These are phyloP conservation scores for Colletotrichum orbiculare DNA, from an alignment of 2,329 filamentous ascomycete species.

Conservation along the genomic window DNA sequence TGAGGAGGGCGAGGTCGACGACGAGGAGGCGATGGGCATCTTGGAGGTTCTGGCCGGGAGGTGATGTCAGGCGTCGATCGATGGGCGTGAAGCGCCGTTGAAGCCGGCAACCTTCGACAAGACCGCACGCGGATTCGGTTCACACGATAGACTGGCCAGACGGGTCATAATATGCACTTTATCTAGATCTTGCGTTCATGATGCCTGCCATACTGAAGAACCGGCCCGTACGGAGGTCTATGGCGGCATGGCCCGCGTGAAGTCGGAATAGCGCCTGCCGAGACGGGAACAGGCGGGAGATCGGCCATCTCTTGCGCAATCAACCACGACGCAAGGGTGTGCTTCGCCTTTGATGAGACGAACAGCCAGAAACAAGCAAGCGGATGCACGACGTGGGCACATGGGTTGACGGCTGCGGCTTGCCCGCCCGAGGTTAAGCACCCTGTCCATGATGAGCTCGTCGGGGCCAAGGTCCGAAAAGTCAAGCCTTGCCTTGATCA, in stretches of 20 bases:
- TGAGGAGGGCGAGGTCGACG: constrained; percentile 27
- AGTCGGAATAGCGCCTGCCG: constrained; percentile 6
- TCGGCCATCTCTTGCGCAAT: not conserved
- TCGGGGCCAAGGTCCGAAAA: not conserved
- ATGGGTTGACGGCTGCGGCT: constrained; percentile 2
- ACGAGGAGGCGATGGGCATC: constrained; percentile 31
- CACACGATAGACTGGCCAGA: too few species aligned
- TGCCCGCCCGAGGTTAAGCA: not conserved
- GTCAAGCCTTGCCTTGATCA: not conserved
- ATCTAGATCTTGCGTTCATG: too few species aligned
- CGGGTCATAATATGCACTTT: too few species aligned
- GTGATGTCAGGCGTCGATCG: not conserved
- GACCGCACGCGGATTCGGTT: too few species aligned
- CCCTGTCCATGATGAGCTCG: not conserved
- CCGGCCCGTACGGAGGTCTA: too few species aligned
- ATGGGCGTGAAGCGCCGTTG: not conserved
- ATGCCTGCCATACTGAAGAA: too few species aligned
- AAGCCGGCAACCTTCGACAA: too few species aligned
- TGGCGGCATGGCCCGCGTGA: not conserved
- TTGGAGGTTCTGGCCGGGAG: constrained; percentile 24
- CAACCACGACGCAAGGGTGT: not conserved
- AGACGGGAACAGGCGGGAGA: constrained; percentile 20
- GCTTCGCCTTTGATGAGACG: not conserved
- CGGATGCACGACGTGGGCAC: constrained; percentile 16
- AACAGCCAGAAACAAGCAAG: constrained; percentile 1